Base-by-base conservation (phyloP, 805 yeast species). In the Komagataella pseudopastoris region DNA sequence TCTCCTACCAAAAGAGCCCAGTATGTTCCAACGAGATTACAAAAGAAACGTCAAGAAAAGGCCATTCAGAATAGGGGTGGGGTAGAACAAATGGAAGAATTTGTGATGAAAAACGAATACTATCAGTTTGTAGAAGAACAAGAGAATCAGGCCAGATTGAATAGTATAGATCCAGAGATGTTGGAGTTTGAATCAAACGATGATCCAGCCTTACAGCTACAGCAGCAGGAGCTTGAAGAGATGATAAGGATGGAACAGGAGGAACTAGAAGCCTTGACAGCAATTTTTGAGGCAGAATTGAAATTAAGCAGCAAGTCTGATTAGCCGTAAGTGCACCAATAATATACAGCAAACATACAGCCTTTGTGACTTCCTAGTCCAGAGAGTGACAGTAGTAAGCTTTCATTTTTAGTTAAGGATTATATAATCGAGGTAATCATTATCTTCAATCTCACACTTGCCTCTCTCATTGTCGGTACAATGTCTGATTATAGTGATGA, bases 401-500 rank as follows among this genome's bases (percentile, higher is more conserved):
- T 3, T 20, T 3, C 1, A 3, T 20, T 20, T 20, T 20, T 20
- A 20, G 4, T 20, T 30, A 8, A 30, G 39, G 39, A 30, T 30
- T 30, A 30, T 30, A 30, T 30, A 30, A 30, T 30, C 39, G 14
- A 30, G n/a, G 14, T 30, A 30, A 30, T 30, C 39, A 14, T 30
- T 8, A 30, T 8, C 10, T 14, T 30, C 14, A 30, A 30, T 30
- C 39, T 30, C 39, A 30, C 39, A 4, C 39, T 24, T 14, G n/a
- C 14, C 14, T 30, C 14, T 10, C n/a, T 6, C 36, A 6, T 16
- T 8, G 8, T 39, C 18, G 8, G 8, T 23, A 52, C 39, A 16
- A 67, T 67, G 71, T 65, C 69, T 1, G 71, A 67, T 46, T 64
- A 68, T 64, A 69, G 64, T 47, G 70, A 56, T 43, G 53, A 65